Percentiles rank a stretch among this genome's conserved stretches.
phyloP scores from a whole-genome alignment of 2,329 filamentous ascomycete species.

The Aphanocladium album region DNA sequence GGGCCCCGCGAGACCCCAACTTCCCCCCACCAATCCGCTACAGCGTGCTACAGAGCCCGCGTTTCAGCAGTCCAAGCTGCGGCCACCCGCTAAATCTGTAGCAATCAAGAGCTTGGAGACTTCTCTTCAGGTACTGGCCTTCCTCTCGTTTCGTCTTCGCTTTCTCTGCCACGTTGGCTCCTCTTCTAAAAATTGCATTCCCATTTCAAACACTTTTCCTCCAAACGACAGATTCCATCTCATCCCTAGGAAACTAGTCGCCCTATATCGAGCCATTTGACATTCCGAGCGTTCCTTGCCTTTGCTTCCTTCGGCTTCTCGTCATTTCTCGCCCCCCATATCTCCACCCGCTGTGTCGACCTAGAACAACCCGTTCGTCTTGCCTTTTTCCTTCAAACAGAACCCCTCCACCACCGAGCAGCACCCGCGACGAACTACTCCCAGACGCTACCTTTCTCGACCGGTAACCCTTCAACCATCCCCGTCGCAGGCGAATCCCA shows the following conservation, averaged over 20 bases:
- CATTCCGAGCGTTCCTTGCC: background rate
- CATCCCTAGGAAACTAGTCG: background rate
- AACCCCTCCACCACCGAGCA: background rate
- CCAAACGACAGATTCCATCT: background rate
- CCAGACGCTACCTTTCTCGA: background rate
- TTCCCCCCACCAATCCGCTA: too few relatives aligned
- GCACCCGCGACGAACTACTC: background rate
- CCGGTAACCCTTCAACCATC: background rate
- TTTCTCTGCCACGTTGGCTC: background rate
- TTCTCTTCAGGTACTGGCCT: background rate
- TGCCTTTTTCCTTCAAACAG: background rate
- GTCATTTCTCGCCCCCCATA: background rate
- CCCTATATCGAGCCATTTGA: background rate
- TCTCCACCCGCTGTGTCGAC: background rate
- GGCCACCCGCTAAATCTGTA: too few relatives aligned
- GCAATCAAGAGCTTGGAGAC: background rate
- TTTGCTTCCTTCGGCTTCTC: background rate
- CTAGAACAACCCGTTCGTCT: too few relatives aligned
- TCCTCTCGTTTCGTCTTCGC: conserved; percentile 7
- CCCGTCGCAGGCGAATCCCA: background rate
- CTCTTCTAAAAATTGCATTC: background rate
- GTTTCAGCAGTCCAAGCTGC: too few relatives aligned
- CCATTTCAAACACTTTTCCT: background rate
- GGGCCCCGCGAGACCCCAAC: too few relatives aligned
- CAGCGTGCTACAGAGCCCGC: background rate